These are phyloP conservation scores for Roridomyces roridus DNA, from an alignment of 768 basidiomycete species.

Conservation along the genomic window DNA sequence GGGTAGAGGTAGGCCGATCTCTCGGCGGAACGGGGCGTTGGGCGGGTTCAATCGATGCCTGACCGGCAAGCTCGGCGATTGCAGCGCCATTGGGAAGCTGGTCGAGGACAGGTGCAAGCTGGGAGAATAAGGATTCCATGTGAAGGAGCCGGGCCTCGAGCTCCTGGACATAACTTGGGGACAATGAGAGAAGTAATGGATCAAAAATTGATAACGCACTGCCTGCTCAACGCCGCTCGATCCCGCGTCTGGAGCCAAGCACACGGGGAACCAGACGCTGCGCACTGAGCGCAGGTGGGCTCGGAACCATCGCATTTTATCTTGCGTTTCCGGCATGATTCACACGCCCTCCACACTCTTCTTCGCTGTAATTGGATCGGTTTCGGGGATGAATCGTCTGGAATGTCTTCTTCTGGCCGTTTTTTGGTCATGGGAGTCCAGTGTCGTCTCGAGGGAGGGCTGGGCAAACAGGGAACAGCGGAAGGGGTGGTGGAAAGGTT, in stretches of 20 bases:
- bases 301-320: constrained; percentile 92
- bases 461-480: too few relatives aligned
- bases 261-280: constrained; percentile 75
- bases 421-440: constrained; percentile 48
- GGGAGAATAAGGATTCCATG: constrained; percentile 86
- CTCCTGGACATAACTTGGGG: constrained; percentile 81
- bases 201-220: constrained; percentile 56
- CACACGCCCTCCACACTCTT: constrained; percentile 90
- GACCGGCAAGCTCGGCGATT: constrained; percentile 36
- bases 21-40: constrained; percentile 44
- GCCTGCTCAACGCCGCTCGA: constrained; percentile 86
- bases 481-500: too few relatives aligned
- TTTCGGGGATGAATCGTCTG: constrained; percentile 67
- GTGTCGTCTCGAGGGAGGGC: too few relatives aligned
- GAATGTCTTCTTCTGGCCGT: constrained; percentile 61
- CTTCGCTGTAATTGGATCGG: constrained; percentile 79
- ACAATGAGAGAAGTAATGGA: constrained; percentile 21
- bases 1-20: constrained; percentile 42
- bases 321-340: constrained; percentile 91
- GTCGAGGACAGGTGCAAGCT: constrained; percentile 81
- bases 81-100: constrained; percentile 56
- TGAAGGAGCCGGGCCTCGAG: constrained; percentile 86
- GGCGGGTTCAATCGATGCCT: constrained; percentile 32
- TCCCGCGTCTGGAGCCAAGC: constrained; percentile 94
- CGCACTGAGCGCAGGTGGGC: constrained; percentile 85